Evolutionary conservation across 768 basidiomycete genomes (phyloP).

Genomic region (Tylopilus subfusipes): DNA sequence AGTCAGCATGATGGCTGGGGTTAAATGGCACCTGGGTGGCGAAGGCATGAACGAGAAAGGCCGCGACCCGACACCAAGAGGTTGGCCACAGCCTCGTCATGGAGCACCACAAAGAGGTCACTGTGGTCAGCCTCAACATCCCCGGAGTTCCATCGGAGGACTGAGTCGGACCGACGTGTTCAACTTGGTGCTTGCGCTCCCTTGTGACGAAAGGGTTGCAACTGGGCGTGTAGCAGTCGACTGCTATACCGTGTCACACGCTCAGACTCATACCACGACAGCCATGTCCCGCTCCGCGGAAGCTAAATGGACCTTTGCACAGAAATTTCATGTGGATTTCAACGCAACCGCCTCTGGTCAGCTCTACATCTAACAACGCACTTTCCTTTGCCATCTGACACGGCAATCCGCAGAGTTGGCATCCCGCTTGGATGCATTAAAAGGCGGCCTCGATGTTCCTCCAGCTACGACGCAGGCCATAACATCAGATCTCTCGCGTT

Average conservation of each 20-base stretch:
- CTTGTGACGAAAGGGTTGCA: too few species aligned
- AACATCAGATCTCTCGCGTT: slow-evolving; percentile 48
- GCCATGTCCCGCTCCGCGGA: slow-evolving; percentile 22
- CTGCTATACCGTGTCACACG: too few species aligned
- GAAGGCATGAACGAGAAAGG: background rate
- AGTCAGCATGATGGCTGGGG: background rate
- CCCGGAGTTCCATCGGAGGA: too few species aligned
- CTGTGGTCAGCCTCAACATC: too few species aligned
- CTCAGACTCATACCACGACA: background rate
- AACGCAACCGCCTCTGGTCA: slow-evolving; percentile 25
- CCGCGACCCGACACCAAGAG: background rate
- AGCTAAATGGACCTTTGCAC: slow-evolving; percentile 29
- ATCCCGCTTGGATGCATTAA: slow-evolving; percentile 42
- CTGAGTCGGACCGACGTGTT: too few species aligned
- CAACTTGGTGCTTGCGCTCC: too few species aligned
- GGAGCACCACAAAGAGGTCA: too few species aligned
- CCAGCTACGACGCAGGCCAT: slow-evolving; percentile 42
- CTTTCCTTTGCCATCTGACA: slow-evolving; percentile 14
- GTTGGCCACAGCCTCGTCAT: too few species aligned
- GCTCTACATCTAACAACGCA: background rate
- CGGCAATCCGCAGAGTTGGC: slow-evolving; percentile 41
- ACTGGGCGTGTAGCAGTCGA: too few species aligned
- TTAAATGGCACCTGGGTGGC: background rate
- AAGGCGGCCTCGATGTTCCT: slow-evolving; percentile 25
- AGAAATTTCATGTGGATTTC: slow-evolving; percentile 27